These are phyloP conservation scores for Chlamydomonas applanata DNA, from an alignment of 139 green algal genomes.

Conservation along the genomic window DNA sequence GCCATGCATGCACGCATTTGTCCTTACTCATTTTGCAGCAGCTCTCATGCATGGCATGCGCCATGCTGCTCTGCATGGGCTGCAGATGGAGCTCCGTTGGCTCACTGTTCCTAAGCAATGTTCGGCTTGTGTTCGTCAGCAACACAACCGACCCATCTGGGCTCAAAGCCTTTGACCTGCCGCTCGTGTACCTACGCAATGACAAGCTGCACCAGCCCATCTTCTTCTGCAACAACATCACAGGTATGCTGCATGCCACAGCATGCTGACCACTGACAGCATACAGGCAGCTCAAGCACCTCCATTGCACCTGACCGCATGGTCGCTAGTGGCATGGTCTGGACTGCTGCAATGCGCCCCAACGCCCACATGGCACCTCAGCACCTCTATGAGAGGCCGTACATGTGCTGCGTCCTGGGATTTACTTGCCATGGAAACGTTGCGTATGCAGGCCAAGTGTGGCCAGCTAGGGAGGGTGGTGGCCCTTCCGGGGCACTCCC, in stretches of 20 bases:
- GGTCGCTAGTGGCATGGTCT: no score
- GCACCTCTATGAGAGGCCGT: no score
- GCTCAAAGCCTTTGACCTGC: constrained; percentile 81
- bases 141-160: constrained; percentile 59
- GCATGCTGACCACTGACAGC: no score
- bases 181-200: constrained; percentile 77
- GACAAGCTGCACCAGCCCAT: constrained; percentile 94
- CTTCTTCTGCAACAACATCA: constrained; percentile 91
- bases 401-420: no score
- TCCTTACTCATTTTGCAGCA: no score
- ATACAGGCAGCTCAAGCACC: not conserved
- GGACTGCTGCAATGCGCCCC: no score
- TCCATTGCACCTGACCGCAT: no score
- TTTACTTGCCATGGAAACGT: not conserved
- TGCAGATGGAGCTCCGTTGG: constrained; percentile 50
- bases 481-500: constrained; percentile 59
- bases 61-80: not conserved
- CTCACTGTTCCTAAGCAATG: constrained; percentile 60
- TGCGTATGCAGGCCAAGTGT: constrained; percentile 55
- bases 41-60: no score
- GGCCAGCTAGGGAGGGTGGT: constrained; percentile 54
- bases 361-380: no score
- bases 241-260: constrained; percentile 36
- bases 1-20: no score
- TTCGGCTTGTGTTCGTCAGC: constrained; percentile 79